Conservation (phyloP, 257 asterid genomes). For the Nicotiana paniculata region DNA sequence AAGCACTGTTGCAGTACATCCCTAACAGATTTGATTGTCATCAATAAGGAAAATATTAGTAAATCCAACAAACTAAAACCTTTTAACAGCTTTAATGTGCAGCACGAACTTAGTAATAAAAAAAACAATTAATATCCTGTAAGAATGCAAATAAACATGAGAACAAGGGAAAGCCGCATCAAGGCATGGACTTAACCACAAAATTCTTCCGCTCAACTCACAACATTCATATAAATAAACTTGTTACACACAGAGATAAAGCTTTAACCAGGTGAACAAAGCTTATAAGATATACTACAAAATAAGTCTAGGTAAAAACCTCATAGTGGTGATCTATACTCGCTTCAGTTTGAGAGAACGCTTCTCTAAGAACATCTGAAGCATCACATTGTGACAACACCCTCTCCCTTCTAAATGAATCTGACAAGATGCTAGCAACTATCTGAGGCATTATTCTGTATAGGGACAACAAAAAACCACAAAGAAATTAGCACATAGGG, state of each 20-base stretch:
- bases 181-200: background rate
- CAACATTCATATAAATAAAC: background rate
- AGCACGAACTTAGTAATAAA: background rate
- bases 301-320: slow-evolving; percentile 41
- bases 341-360: slow-evolving; percentile 84
- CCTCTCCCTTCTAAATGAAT: slow-evolving; percentile 61
- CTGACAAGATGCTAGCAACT: slow-evolving; percentile 71
- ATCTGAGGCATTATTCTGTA: slow-evolving; percentile 88
- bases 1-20: slow-evolving; percentile 94
- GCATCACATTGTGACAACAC: slow-evolving; percentile 64
- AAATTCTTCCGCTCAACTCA: background rate
- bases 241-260: slow-evolving; percentile 3
- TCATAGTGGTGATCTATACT: slow-evolving; percentile 74
- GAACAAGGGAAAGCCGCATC: background rate
- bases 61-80: background rate
- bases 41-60: slow-evolving; percentile 13
- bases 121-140: background rate
- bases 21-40: slow-evolving; percentile 50
- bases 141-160: background rate
- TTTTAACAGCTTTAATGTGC: background rate
- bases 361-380: slow-evolving; percentile 91
- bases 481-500: background rate
- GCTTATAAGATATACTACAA: background rate
- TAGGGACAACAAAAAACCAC: slow-evolving; percentile 9
- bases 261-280: background rate